These are phyloP conservation scores for Elaeis guineensis DNA, from an alignment of 176 grass and related monocot genomes.

Conservation along the genomic window DNA sequence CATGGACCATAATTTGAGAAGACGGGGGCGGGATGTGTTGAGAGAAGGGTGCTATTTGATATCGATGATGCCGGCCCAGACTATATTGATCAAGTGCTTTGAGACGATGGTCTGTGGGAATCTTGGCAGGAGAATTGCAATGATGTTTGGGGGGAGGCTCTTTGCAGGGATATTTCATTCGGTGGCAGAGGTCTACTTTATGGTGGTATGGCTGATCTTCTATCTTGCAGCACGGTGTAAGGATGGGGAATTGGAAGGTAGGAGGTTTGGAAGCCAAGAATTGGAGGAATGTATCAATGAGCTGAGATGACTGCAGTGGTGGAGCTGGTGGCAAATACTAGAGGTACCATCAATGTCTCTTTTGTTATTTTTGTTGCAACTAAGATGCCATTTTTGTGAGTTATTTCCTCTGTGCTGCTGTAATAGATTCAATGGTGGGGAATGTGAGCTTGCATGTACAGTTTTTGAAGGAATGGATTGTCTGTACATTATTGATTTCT, in stretches of 20 bases:
- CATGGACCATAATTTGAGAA: conserved; percentile 64
- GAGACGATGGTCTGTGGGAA: conserved; percentile 76
- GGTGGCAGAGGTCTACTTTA: conserved; percentile 70
- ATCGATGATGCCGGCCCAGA: conserved; percentile 61
- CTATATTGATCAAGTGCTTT: conserved; percentile 73
- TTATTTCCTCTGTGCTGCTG: no score
- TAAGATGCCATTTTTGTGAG: no score
- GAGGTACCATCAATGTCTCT: no score
- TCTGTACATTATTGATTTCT: no score
- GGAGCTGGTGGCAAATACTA: no score
- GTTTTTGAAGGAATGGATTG: no score
- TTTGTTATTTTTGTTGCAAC: no score
- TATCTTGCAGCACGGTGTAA: conserved; percentile 67
- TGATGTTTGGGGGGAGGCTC: conserved; percentile 52
- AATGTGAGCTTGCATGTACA: no score
- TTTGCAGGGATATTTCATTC: conserved; percentile 57
- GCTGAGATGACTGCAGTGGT: conserved; percentile 26
- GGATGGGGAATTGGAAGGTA: conserved; percentile 42
- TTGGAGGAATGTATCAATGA: conserved; percentile 62
- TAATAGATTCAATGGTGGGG: no score
- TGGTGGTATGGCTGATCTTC: conserved; percentile 90
- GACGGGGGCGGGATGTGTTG: conserved; percentile 55
- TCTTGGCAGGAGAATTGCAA: conserved; percentile 47
- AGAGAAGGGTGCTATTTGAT: conserved; percentile 86
- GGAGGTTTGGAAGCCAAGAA: conserved; percentile 63